Conservation (phyloP, 805 yeast species). For the Ogataea salicorniae region DNA sequence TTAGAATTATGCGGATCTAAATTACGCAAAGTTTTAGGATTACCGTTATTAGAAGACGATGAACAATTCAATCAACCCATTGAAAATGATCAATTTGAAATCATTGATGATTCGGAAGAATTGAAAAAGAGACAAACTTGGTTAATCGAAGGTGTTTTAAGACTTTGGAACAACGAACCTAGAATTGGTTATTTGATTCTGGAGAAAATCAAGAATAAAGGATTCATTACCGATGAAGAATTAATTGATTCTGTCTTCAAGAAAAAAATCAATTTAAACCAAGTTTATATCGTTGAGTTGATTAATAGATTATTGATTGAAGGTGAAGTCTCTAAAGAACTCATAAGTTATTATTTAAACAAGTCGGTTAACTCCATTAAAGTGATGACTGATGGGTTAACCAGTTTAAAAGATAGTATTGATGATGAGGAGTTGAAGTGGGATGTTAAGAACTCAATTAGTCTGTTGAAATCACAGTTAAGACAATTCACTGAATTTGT, state of each 20-base stretch:
- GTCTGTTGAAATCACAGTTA: conserved; percentile 9
- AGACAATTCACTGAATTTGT: conserved; percentile 5
- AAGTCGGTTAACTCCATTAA: neutral
- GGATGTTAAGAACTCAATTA: conserved; percentile 32
- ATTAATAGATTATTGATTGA: conserved; percentile 23
- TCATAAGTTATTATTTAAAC: neutral
- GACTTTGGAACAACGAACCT: conserved; percentile 63
- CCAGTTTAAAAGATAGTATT: conserved; percentile 11
- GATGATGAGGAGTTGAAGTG: conserved; percentile 33
- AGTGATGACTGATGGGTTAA: neutral
- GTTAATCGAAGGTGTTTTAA: conserved; percentile 52
- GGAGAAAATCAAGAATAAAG: conserved; percentile 44
- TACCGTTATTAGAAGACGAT: conserved; percentile 13
- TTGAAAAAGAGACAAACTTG: conserved; percentile 32
- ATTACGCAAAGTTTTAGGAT: conserved; percentile 23
- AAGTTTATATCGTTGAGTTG: conserved; percentile 41
- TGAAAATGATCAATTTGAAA: conserved; percentile 18
- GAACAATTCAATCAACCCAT: conserved; percentile 4
- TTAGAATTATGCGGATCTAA: conserved; percentile 28
- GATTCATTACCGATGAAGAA: conserved; percentile 37
- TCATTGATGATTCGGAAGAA: conserved; percentile 22
- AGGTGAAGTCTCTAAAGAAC: conserved; percentile 2
- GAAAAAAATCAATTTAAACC: conserved; percentile 33
- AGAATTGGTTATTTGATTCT: conserved; percentile 58
- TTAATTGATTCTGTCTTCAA: conserved; percentile 40